A percentile compares a stretch with the other conserved stretches of the same genome.
Evolutionary conservation across 208 protist genomes (phyloP).

Genomic region (Trichomonas tenax): DNA sequence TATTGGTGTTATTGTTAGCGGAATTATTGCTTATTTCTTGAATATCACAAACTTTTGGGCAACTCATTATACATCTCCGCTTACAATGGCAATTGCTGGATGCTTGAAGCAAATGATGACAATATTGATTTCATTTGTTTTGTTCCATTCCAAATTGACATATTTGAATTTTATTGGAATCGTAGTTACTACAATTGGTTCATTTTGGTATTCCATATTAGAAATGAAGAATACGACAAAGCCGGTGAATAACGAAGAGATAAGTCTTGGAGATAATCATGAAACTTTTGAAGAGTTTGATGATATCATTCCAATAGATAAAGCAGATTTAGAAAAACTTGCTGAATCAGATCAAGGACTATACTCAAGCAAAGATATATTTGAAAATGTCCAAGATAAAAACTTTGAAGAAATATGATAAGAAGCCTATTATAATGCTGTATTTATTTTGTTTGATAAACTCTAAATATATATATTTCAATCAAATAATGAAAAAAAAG

Average conservation of each 20-base stretch:
- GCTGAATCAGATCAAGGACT: no score
- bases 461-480: no score
- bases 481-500: no score
- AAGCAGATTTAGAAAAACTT: no score
- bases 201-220: background rate
- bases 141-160: background rate
- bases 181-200: background rate
- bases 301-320: no score
- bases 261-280: no score
- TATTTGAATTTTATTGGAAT: background rate
- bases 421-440: no score
- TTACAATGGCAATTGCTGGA: background rate
- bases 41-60: constrained; percentile 6
- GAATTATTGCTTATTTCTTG: constrained; percentile 6
- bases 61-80: background rate
- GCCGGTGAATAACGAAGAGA: background rate
- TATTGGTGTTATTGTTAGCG: background rate
- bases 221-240: background rate
- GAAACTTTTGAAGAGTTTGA: no score
- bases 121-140: background rate
- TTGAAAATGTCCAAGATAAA: no score
- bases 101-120: background rate
- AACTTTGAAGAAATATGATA: no score
- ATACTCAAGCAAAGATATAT: no score
- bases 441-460: no score